phyloP scores from a whole-genome alignment of 2,329 filamentous ascomycete genomes.

The Trichoderma sp. region DNA sequence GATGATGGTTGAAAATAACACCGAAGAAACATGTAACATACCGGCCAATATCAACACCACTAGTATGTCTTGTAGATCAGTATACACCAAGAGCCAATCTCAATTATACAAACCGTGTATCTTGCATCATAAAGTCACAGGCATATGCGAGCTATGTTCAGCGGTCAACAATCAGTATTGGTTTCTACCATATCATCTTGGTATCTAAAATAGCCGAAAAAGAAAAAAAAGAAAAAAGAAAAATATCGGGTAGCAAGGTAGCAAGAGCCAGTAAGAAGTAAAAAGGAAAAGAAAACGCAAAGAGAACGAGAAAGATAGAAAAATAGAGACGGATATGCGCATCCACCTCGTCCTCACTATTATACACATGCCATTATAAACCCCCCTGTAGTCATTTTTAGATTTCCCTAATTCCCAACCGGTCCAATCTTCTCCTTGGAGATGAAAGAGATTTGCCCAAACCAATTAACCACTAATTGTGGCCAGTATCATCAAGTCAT shows the following conservation, averaged over 20 bases:
- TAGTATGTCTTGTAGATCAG: neutral
- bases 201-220: neutral
- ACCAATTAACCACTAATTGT: constrained; percentile 4
- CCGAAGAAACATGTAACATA: neutral
- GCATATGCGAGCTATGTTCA: neutral
- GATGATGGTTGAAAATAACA: neutral
- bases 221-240: neutral
- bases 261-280: neutral
- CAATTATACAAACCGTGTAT: no score
- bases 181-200: neutral
- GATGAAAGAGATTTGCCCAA: constrained; percentile 3
- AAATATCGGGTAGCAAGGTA: neutral
- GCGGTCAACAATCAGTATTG: neutral
- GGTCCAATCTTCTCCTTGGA: neutral
- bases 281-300: neutral
- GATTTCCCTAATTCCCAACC: constrained; percentile 1
- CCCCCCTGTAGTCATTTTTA: neutral
- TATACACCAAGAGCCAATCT: neutral
- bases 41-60: neutral
- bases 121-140: neutral
- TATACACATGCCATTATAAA: constrained; percentile 13
- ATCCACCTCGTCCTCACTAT: constrained; percentile 1
- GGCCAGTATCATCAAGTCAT: constrained; percentile 20
- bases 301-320: neutral
- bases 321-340: neutral